Percentiles rank a stretch among this genome's conserved stretches.
Conservation (phyloP, 768 basidiomycete genomes). For the Phlebiopsis gigantea region DNA sequence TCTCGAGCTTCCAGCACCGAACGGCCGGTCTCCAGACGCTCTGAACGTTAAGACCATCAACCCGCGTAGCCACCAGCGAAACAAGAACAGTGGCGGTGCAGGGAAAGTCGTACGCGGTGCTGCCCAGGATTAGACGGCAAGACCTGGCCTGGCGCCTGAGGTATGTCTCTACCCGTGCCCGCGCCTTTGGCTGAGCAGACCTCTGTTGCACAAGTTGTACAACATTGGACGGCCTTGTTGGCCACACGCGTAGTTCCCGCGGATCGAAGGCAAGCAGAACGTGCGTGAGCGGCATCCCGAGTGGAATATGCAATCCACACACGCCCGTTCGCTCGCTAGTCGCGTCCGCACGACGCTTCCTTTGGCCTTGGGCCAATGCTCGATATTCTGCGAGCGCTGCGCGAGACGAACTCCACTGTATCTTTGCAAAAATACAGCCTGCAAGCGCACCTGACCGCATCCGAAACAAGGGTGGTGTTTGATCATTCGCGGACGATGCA, state of each 20-base stretch:
- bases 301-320: background rate
- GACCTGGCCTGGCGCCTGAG: background rate
- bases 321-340: too few species aligned
- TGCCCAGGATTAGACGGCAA: background rate
- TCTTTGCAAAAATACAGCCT: too few species aligned
- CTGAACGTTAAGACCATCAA: background rate
- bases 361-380: background rate
- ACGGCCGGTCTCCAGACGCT: background rate
- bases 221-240: too few species aligned
- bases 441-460: background rate
- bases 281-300: background rate
- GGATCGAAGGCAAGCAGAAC: background rate
- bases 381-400: too few species aligned
- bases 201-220: background rate
- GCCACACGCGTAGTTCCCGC: background rate
- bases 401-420: too few species aligned
- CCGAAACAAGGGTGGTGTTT: background rate
- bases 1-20: background rate
- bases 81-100: background rate
- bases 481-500: background rate
- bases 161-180: constrained; percentile 2
- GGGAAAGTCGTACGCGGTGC: constrained; percentile 1
- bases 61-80: background rate
- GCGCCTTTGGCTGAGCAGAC: background rate
- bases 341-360: background rate